Evolutionary conservation across 75 land plant species (phyloP), one percentile per base, ranked within the genome.

Genomic region (Gnetum montanum): DNA sequence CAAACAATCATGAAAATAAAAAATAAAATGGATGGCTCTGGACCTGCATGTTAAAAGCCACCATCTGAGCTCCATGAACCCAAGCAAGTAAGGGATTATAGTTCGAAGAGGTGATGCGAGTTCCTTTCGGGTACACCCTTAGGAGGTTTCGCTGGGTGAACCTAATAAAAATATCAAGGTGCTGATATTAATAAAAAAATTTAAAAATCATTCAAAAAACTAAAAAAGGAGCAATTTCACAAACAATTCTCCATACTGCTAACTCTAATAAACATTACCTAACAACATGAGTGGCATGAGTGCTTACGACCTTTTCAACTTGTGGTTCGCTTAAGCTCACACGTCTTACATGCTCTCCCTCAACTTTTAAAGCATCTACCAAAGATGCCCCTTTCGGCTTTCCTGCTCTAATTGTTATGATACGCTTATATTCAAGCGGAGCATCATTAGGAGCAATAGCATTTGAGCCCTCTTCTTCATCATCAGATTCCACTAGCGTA

Each of bases 11-110:
- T 6, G 10, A 36, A 36, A 10, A 36, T 36, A 6, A 36, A 36
- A 36, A 36, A 36, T 36, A 36, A 6, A 36, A 6, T 36, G 10
- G 10, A 6, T 6, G 8, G 8, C 38, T 36, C 6, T 31, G 7
- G 31, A 81, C 95, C 90, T 85, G 95, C 90, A 85, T 81, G 43
- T 88, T 88, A 8, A 84, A 76, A 40, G 90, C 94, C 60, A 84
- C 82, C 90, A 85, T 88, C 55, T 85, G 90, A 72, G 90, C 90
- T 68, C 90, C 94, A 75, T 89, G 83, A 45, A 65, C 58, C 95
- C 95, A 89, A 46, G 34, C 78, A 37, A 66, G 10, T 43, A 63
- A 31, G 5, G 90, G 95, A 44, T 76, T 71, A 60, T 82, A 89
- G 60, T 89, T 89, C 46, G 95, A 85, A 3, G 95, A 89, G 29